Evolutionary conservation across 1,284 basidiomycete species (phyloP), one percentile per base, ranked within the genome.

Genomic region (Austroboletus olivaceoglutinosus): DNA sequence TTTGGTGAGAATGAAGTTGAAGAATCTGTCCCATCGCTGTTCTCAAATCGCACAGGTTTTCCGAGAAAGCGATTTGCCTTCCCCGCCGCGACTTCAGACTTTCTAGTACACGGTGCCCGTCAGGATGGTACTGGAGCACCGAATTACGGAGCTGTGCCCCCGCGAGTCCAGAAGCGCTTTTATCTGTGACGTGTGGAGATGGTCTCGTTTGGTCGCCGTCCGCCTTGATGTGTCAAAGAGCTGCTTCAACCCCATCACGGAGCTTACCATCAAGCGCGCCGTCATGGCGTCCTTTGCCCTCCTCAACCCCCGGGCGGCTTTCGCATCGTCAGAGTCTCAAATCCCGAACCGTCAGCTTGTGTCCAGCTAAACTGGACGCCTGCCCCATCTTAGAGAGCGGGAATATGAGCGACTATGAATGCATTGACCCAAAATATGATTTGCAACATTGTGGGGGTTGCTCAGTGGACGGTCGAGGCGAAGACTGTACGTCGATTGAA

Each of bases 381-480:
- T 89, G 86, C 71, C 82, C 84, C 21, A 74, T 87, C 56, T 48
- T 67, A 15, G 76, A 73, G 27, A 53, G 71, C 19, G 61, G 57
- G 11, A 61, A 62, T 27, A 44, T 64, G 22, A 73, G 71, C 36
- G 78, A 82, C 49, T 85, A 78, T 59, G 86, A 89, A 64, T 89
- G 86, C 55, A 56, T 85, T 40, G 81, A 86, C 64, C 76, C 74
- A 45, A 56, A 63, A 13, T 69, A 69, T 29, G 83, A 86, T 55
- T 73, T 86, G 37, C 71, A 76, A 54, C 80, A 81, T 43, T 92
- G 89, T 67, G 89, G 89, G 60, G 90, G 90, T 38, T 92, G 89
- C 64, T 69, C 78, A 5, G 76, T 80, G 9, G 69, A 75, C 25
- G 82, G 83, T 30, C 65, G 76, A 46, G 89, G 89, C 29, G 72